Base-by-base conservation (phyloP, 345 rosid species). In the Passiflora organensis region DNA sequence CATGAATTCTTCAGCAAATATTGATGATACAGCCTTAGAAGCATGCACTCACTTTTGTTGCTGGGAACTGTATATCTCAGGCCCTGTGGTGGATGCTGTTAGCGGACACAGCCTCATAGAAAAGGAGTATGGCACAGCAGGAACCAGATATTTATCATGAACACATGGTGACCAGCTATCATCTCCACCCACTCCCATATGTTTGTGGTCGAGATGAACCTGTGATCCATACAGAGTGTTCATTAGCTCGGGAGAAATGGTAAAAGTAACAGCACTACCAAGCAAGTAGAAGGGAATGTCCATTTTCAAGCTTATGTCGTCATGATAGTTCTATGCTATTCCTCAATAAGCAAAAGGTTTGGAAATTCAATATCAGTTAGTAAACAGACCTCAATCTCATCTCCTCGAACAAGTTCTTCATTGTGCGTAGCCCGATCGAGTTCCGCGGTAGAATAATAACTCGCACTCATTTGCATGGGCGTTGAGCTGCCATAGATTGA, bases 151-250 rank as follows among this genome's bases (percentile, higher is more conserved):
- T 57, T 89, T 79, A 15, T 84, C 83, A 8, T 93, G 94, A 51
- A 83, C 87, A 54, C 81, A 69, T 0, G 95, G 95, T 1, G 87
- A 66, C 95, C 95, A 93, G 68, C 95, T 93, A 78, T 89, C 99
- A 42, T 89, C 99, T 65, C 99, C 99, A 6, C 83, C 96, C 17
- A 84, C 2, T 1, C 96, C 99, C 94, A 86, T 93, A 77, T 93
- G 99, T 71, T 81, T 86, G 75, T 93, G 95, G 76, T 93, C 96
- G 9, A 93, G 91, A 75, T 93, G 99, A 53, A 93, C 95, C 96
- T 93, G 67, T 46, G 63, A 37, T 46, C n/a, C 32, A 43, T 39
- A 32, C 60, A 67, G 42, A 36, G 13, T 13, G 13, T 43, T 32
- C 4, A 49, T 28, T 11, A 4, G 21, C 51, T 18, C 23, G 21